These are phyloP conservation scores for Magnusiomyces ingens DNA, from an alignment of 1,139 yeast species.

Conservation along the genomic window DNA sequence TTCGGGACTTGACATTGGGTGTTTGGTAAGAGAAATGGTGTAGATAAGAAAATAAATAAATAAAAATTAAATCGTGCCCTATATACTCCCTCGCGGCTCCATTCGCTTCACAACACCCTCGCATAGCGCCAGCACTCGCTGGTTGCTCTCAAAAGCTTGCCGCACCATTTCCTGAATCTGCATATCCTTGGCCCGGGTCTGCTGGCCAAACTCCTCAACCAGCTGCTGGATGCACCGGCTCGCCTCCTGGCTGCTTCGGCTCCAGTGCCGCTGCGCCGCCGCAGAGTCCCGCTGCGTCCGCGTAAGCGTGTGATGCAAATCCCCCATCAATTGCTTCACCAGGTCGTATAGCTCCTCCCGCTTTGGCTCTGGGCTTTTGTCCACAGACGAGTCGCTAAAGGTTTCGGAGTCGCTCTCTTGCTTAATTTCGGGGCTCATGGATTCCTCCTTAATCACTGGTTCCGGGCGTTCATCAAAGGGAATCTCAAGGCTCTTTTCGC, in stretches of 20 bases:
- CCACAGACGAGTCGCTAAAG: not conserved
- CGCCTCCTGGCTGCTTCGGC: not conserved
- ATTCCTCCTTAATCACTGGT: too few relatives aligned
- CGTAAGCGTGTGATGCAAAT: too few relatives aligned
- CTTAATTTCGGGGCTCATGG: not conserved
- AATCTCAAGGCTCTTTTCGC: too few relatives aligned
- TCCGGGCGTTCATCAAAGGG: too few relatives aligned
- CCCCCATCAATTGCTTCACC: too few relatives aligned
- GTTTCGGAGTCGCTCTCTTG: not conserved
- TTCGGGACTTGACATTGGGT: not conserved
- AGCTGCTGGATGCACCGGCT: not conserved
- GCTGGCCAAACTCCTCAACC: not conserved
- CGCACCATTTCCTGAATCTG: not conserved
- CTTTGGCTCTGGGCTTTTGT: not conserved
- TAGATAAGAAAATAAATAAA: not conserved
- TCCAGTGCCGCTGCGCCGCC: too few relatives aligned
- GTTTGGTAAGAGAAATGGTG: not conserved
- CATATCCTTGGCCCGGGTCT: not conserved
- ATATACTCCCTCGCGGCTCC: not conserved
- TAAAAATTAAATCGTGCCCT: not conserved
- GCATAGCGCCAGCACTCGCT: not conserved
- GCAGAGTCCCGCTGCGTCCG: too few relatives aligned
- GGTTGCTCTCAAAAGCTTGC: not conserved
- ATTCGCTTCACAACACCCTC: not conserved
- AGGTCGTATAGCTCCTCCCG: too few relatives aligned